Evolutionary conservation across 805 yeast species (phyloP).

Genomic region (Candida piceae): DNA sequence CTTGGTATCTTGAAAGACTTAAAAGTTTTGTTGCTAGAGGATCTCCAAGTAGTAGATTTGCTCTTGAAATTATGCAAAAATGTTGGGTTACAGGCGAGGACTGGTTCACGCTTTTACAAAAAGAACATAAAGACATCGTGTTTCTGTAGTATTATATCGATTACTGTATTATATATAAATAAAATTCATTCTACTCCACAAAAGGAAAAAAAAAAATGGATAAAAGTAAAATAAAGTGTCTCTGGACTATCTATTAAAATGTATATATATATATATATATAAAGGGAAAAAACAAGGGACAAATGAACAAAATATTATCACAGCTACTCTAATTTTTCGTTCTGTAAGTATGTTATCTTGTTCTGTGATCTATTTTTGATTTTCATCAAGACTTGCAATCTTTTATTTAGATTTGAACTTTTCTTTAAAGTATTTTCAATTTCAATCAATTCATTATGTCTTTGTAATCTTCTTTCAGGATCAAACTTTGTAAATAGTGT

Average conservation of each 20-base stretch:
- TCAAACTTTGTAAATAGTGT: conserved; percentile 50
- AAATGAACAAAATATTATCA: not conserved
- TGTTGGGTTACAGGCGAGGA: conserved; percentile 52
- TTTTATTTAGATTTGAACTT: conserved; percentile 59
- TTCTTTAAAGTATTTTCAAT: conserved; percentile 69
- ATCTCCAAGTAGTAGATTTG: conserved; percentile 28
- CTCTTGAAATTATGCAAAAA: conserved; percentile 37
- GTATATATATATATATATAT: not conserved
- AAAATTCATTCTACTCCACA: not conserved
- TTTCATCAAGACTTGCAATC: conserved; percentile 53
- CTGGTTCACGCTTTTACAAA: conserved; percentile 45
- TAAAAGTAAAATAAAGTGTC: too few relatives aligned
- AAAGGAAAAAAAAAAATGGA: not conserved
- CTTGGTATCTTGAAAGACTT: conserved; percentile 37
- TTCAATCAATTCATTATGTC: conserved; percentile 72
- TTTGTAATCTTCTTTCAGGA: conserved; percentile 63
- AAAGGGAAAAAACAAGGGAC: not conserved
- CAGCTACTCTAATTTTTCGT: conserved; percentile 4
- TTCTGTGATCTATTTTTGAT: conserved; percentile 8
- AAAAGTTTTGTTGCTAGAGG: conserved; percentile 38
- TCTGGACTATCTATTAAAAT: too few relatives aligned
- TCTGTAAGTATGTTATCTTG: conserved; percentile 13
- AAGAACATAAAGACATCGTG: conserved; percentile 39
- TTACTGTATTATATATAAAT: too few relatives aligned
- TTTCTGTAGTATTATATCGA: conserved; percentile 28